Base-by-base conservation (phyloP, 805 yeast species). In the Saccharomycopsis babjevae region DNA sequence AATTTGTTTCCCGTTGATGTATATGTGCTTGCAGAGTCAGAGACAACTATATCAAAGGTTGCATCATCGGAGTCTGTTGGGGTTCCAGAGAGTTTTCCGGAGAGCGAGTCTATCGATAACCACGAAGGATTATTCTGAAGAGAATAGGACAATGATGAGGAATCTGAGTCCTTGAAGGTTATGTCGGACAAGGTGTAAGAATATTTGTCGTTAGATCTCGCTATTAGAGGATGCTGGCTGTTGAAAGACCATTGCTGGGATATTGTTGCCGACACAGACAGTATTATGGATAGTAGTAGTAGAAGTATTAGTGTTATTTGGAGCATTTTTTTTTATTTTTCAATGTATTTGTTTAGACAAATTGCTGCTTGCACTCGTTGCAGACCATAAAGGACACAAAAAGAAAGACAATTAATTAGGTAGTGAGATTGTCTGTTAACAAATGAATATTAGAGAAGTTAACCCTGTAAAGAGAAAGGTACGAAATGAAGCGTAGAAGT, bases 171-270 rank as follows among this genome's bases (percentile, higher is more conserved):
- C 10, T 75, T 69, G 71, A 81, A 90, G 1, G 98, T 93, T 66
- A 84, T 83, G 62, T 80, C 74, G 59, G 91, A 85, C 50, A 93
- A 73, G 42, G 85, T 78, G 72, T 89, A 93, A 20, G 74, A 66
- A 73, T 86, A 93, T 1, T 70, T 66, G 66, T 82, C 77, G 62
- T 82, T 82, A 16, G 83, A 81, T 61, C 96, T 79, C 4, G 96
- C 98, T 15, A 94, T 89, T 39, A 90, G 86, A 5, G 98, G 98
- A 25, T 85, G 78, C 73, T 93, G 99, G 69, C 84, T 83, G 65
- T 80, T 73, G 69, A 91, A 83, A n/a, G 96, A 92, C 76, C 86
- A 89, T 54, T 88, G 88, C 46, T 79, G 52, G 28, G 56, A 46
- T 34, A 61, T 25, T 28, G 39, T 22, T 18, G 61, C 59, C 30